Base-by-base conservation (phyloP, 1,284 basidiomycete species). In the Cryptococcus sp. region DNA sequence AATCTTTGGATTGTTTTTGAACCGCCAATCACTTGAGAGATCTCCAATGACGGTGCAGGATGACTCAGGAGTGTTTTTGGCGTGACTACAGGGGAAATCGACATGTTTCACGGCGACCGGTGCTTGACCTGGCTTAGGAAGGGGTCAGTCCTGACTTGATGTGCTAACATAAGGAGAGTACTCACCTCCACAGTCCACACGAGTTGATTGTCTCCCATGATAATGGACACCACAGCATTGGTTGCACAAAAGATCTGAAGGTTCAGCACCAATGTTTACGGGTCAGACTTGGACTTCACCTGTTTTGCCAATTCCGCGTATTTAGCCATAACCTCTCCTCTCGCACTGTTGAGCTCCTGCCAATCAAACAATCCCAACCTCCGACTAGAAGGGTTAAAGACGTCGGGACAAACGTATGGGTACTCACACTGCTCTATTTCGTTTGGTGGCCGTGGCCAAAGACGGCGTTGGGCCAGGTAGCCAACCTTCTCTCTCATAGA, bases 1-100 rank as follows among this genome's bases (percentile, higher is more conserved):
- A 5, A 58, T 47, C 2, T 50, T 11, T 0, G 68, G 70, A 46
- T 67, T 71, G 3, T 59, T 58, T 23, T 48, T 57, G 52, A 69
- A 70, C 5, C 72, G 61, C 71, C 72, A 74, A 53, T 74, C 72
- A 32, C 57, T 62, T 23, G 49, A 32, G n/a, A 70, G 36, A 57
- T 72, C 63, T 1, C 58, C 49, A 4, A 72, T 60, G 4, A 68
- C 66, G 42, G 63, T 64, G 49, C 65, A 68, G 32, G 58, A 46
- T 11, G 58, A 60, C 13, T 57, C 55, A 4, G 48, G 43, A 11
- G 46, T 35, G 3, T 59, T 32, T 5, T 63, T 46, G 1, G 42
- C 56, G 53, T 68, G 67, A n/a, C 52, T 48, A 11, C 55, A 58
- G 6, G 55, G 42, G 30, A 55, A 46, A 14, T 52, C n/a, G 8